Evolutionary conservation across 306 rosid species (phyloP), one percentile per base, ranked within the genome.

Genomic region (Dryas drummondii): DNA sequence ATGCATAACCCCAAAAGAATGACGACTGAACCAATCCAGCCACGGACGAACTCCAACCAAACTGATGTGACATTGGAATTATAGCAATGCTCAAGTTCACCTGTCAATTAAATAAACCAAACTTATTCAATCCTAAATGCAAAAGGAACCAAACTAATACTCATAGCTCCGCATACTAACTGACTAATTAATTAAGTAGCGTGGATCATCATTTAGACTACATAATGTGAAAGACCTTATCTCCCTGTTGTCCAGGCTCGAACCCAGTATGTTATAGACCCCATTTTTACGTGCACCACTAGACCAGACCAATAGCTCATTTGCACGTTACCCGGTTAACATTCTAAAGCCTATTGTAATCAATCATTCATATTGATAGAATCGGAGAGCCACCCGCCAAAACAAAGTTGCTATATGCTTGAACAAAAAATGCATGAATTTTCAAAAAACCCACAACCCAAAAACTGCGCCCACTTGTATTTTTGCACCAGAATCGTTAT

Each of bases 1-100:
- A 73, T 3, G 99, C 98, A 82, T 94, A 94, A 63, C 99, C 99
- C 99, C 99, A 92, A 81, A 94, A 94, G 92, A 94, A 94, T 53
- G 99, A 90, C 11, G 99, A 94, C 74, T 94, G 99, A 74, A 94
- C 99, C 96, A 94, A 84, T 65, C 99, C 99, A 47, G 97, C 97
- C 60, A 72, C 79, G 6, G 99, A 90, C 0, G 98, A 89, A 81
- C 86, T 96, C 99, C 99, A 96, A 72, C 93, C 93, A 85, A 90
- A 90, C 84, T 92, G 97, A 80, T 90, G 98, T 8, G 99, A 96
- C 96, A 92, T 84, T 54, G 98, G 99, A 76, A 96, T 90, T 81
- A 92, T 90, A 37, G 99, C 97, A 85, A 96, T 14, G 75, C 99
- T 94, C 91, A 94, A 84, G 82, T 94, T 94, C 82, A 94, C 99